phyloP scores from a whole-genome alignment of 2,329 filamentous ascomycete species.

The Diaporthe humulicola region DNA sequence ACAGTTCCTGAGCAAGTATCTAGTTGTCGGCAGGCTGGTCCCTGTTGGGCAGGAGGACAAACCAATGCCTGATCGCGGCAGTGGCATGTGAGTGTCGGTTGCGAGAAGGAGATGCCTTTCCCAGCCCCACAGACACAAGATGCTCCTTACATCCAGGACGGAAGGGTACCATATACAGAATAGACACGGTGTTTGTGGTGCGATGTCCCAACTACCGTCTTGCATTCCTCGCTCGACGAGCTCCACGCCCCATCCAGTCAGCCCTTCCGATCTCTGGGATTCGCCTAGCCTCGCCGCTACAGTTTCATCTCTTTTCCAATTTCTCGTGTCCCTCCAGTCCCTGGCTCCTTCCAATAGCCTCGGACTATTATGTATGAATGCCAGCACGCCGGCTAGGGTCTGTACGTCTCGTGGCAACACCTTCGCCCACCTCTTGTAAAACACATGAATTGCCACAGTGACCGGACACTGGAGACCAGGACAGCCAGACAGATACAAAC shows the following conservation, averaged over 20 bases:
- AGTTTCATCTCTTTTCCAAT: background rate
- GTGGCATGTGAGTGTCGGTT: background rate
- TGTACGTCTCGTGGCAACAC: background rate
- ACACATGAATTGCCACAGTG: background rate
- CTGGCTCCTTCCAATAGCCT: background rate
- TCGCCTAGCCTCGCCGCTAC: background rate
- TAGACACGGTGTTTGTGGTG: background rate
- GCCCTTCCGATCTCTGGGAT: background rate
- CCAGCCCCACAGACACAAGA: background rate
- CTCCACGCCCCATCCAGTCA: slow-evolving; percentile 1
- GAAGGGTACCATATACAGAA: background rate
- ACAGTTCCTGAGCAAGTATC: slow-evolving; percentile 92
- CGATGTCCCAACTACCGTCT: background rate
- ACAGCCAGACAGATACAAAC: background rate
- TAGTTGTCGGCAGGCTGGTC: slow-evolving; percentile 91
- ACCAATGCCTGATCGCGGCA: slow-evolving; percentile 23
- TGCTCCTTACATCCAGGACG: background rate
- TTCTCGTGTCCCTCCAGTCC: background rate
- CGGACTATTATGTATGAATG: background rate
- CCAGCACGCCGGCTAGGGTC: background rate
- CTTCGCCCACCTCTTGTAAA: background rate
- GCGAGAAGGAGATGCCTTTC: background rate
- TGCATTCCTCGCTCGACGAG: background rate
- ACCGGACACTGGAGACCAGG: background rate
- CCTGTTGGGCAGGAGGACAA: slow-evolving; percentile 57